Evolutionary conservation across 805 yeast species (phyloP).

Genomic region (Metschnikowia sp.): DNA sequence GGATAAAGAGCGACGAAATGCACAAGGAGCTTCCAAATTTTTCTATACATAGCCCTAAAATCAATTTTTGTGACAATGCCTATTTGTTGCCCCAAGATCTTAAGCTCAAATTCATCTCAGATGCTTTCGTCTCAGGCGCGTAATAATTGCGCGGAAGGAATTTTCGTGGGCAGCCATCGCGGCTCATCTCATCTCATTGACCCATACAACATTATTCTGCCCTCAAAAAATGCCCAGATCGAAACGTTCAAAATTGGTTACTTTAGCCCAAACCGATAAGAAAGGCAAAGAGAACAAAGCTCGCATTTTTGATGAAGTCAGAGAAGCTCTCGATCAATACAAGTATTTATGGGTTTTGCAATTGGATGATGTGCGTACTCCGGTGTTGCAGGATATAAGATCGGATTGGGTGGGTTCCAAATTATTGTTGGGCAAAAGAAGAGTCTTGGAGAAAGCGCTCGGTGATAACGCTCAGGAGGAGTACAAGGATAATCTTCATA

Average conservation of each 20-base stretch:
- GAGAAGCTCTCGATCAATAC: constrained; percentile 73
- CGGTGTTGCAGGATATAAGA: constrained; percentile 90
- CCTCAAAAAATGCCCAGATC: constrained; percentile 80
- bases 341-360: constrained; percentile 81
- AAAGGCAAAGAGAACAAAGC: constrained; percentile 92
- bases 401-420: constrained; percentile 90
- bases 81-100: too few relatives aligned
- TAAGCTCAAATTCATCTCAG: too few relatives aligned
- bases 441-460: constrained; percentile 87
- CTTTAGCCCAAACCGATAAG: constrained; percentile 93
- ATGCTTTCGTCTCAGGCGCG: neutral
- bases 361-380: constrained; percentile 91
- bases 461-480: constrained; percentile 89
- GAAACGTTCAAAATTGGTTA: constrained; percentile 91
- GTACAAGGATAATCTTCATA: constrained; percentile 77
- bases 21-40: too few relatives aligned
- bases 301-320: constrained; percentile 85
- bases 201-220: neutral
- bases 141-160: constrained; percentile 1
- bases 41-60: too few relatives aligned
- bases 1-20: too few relatives aligned
- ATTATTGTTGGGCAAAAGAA: constrained; percentile 85
- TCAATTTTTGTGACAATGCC: too few relatives aligned
- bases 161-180: constrained; percentile 3
- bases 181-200: constrained; percentile 12